These are phyloP conservation scores for Potentilla sterilis DNA, from an alignment of 306 rosid species.

Conservation along the genomic window DNA sequence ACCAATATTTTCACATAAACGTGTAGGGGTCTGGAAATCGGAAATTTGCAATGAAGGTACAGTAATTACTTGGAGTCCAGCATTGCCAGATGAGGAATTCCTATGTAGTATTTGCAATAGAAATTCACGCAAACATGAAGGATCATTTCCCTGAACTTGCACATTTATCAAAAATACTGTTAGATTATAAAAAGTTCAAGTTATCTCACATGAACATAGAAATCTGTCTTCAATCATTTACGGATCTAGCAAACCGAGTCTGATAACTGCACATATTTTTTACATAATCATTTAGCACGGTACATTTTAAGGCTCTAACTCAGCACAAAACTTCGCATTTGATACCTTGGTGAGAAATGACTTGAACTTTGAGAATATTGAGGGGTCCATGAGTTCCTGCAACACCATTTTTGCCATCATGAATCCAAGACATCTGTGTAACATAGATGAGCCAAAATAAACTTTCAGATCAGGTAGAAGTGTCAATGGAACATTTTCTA, in stretches of 20 bases:
- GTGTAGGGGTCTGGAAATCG: conserved; percentile 14
- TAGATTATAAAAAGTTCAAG: conserved; percentile 3
- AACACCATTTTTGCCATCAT: conserved; percentile 95
- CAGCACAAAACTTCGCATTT: conserved; percentile 13
- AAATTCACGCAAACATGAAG: conserved; percentile 88
- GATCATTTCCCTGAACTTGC: conserved; percentile 81
- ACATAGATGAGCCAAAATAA: conserved; percentile 29
- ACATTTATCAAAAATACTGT: conserved; percentile 24
- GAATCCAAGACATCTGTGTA: conserved; percentile 81
- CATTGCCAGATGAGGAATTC: conserved; percentile 66
- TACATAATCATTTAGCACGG: neutral
- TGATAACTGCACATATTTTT: neutral
- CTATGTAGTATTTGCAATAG: conserved; percentile 61
- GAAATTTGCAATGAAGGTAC: neutral
- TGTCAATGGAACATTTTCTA: conserved; percentile 1
- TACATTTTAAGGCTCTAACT: neutral
- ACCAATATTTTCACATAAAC: conserved; percentile 24
- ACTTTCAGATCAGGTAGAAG: conserved; percentile 26
- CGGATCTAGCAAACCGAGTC: neutral
- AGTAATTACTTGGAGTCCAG: conserved; percentile 69
- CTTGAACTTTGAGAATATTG: conserved; percentile 66
- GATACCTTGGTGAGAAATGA: conserved; percentile 82
- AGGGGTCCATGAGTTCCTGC: conserved; percentile 93
- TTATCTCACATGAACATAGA: neutral
- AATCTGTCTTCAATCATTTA: too few relatives aligned